Base-by-base conservation (phyloP, 768 basidiomycete species). In the Lactifluus volemus region DNA sequence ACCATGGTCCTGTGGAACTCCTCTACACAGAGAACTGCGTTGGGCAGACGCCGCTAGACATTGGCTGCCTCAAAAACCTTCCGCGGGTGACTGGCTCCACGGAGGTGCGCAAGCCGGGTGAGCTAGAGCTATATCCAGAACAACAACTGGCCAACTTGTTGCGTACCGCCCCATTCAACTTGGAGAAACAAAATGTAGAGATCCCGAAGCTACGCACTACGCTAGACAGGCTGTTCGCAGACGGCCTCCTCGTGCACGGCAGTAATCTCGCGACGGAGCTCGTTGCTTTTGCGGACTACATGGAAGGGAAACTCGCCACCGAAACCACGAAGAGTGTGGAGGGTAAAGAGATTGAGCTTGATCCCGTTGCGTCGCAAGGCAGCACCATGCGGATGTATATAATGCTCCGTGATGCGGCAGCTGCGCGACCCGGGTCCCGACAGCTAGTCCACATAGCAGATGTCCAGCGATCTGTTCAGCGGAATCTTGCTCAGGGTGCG, bases 11-110 rank as follows among this genome's bases (percentile, higher is more conserved):
- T 25, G 60, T 69, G 0, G 75, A 78, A 38, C 73, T 69, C 0
- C 68, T 84, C 2, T 71, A 73, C 58, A 70, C 75, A 42, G 84
- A 86, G 67, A 79, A 85, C 49, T 63, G 68, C 17, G 71, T 74
- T 5, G 73, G 73, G 12, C 67, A 67, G 48, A 74, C 72, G 0
- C 67, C 73, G 1, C 38, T 68, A 7, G 73, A 74, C 36, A 64
- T 65, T 29, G 69, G 69, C 2, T 34, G 55, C 5, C 67, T 61
- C 48, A 51, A 61, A 7, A 56, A 52, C 52, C 66, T 72, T 9
- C 45, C 21, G 25, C 53, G 42, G 3, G 2, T 29, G 44, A 45
- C 36, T 3, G 44, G 30, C 25, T 3, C 4, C n/a, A 1, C 5
- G 11, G 14, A 44, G 17, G 56, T 17, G 1, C 19, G n/a, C 32